Conservation (phyloP, 306 rosid species). For the Lathyrus aphaca region DNA sequence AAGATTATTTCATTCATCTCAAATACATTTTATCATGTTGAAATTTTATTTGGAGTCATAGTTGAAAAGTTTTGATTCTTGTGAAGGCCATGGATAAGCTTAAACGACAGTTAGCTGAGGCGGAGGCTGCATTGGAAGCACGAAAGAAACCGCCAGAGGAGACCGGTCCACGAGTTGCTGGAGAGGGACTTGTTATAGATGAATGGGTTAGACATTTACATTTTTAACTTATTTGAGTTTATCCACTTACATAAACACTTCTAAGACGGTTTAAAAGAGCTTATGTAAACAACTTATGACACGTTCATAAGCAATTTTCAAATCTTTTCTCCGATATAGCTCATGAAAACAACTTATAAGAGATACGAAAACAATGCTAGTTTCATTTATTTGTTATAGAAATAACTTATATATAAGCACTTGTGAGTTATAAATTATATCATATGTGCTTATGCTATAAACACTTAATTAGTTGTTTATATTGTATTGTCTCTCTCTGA, state of each 20-base stretch:
- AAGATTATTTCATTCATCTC: conserved; percentile 36
- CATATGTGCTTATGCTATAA: neutral
- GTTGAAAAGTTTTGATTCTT: conserved; percentile 26
- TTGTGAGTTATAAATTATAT: no score
- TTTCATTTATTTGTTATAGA: neutral
- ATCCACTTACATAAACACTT: neutral
- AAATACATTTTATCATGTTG: neutral
- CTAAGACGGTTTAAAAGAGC: neutral
- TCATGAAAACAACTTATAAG: neutral
- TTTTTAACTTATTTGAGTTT: neutral
- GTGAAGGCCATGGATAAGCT: conserved; percentile 83
- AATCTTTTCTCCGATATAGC: neutral
- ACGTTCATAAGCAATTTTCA: neutral
- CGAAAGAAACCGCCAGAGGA: conserved; percentile 86
- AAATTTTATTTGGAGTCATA: neutral
- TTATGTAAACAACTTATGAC: neutral
- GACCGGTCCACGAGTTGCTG: conserved; percentile 67
- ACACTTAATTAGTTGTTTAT: neutral
- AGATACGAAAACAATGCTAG: neutral
- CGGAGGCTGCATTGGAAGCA: conserved; percentile 80
- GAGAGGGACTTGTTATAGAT: conserved; percentile 90
- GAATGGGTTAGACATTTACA: conserved; percentile 84
- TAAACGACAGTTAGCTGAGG: conserved; percentile 80
- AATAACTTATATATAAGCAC: neutral
- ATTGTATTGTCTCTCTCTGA: conserved; percentile 8